A percentile compares a stretch with the other conserved stretches of the same genome.
Conservation (phyloP, 73 alveolate genomes). For the Paramecium pentaurelia region DNA sequence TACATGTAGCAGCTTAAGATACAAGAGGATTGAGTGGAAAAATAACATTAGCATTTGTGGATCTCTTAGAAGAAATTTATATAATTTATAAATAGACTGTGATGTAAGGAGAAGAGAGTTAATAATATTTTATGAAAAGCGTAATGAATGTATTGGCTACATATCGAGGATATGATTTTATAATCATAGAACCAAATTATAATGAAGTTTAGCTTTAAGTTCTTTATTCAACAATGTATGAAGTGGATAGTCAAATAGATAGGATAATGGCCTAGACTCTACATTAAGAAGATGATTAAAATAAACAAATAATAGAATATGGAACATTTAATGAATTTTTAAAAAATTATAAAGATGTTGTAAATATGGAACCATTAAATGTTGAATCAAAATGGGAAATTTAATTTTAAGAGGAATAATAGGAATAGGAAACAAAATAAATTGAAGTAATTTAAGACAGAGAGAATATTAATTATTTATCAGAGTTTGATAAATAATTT, state of each 20-base stretch:
- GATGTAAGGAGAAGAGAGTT: conserved; percentile 4
- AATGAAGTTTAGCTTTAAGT: background rate
- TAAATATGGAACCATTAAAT: background rate
- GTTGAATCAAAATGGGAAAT: conserved; percentile 10
- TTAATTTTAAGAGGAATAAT: background rate
- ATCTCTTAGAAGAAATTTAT: background rate
- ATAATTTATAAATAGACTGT: background rate
- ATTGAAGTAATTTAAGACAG: background rate
- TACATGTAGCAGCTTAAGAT: conserved; percentile 6
- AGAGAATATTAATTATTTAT: background rate
- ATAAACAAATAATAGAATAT: background rate
- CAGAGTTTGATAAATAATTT: background rate
- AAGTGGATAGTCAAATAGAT: background rate
- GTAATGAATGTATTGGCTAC: background rate
- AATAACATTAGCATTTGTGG: background rate
- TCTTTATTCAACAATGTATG: background rate
- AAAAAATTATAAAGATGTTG: background rate
- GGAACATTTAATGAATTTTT: conserved; percentile 3
- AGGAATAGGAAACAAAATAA: background rate
- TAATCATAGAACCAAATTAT: background rate
- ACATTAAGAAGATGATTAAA: background rate
- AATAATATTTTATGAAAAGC: background rate
- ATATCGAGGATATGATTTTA: conserved; percentile 10
- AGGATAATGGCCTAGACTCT: background rate
- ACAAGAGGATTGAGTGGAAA: background rate